Conservation (phyloP, 108 stramenopile genomes). For the Nitzschia palea region DNA sequence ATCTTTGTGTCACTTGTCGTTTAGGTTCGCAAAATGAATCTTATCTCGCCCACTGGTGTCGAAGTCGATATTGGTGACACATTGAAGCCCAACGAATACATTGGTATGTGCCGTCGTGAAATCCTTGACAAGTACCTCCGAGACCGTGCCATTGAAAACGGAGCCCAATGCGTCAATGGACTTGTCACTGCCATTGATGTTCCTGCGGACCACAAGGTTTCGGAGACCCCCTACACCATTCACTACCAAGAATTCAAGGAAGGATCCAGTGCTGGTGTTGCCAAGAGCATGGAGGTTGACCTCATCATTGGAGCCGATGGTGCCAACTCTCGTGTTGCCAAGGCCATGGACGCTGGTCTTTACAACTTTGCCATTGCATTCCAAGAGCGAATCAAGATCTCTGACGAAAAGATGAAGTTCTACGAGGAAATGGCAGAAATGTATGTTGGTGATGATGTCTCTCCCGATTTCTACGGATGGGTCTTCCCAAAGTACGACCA, state of each 20-base stretch:
- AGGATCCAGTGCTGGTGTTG: slow-evolving; percentile 67
- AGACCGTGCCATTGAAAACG: slow-evolving; percentile 94
- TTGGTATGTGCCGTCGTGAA: slow-evolving; percentile 98
- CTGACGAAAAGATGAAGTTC: slow-evolving; percentile 96
- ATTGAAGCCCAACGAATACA: slow-evolving; percentile 96
- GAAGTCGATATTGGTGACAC: slow-evolving; percentile 98
- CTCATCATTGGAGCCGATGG: slow-evolving; percentile 95
- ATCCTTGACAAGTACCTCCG: slow-evolving; percentile 96
- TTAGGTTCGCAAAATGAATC: slow-evolving; percentile 96
- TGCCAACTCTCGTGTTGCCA: slow-evolving; percentile 97
- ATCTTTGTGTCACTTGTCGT: not conserved
- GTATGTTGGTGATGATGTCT: slow-evolving; percentile 99
- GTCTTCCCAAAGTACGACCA: slow-evolving; percentile 99
- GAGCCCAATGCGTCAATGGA: slow-evolving; percentile 90
- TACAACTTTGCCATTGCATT: slow-evolving; percentile 99
- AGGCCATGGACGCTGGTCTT: slow-evolving; percentile 97
- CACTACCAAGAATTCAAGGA: slow-evolving; percentile 83
- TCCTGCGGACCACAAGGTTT: slow-evolving; percentile 81
- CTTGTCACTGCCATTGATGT: slow-evolving; percentile 93
- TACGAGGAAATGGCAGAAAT: slow-evolving; percentile 98
- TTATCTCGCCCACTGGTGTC: slow-evolving; percentile 94
- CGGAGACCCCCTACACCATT: slow-evolving; percentile 78
- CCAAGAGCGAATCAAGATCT: slow-evolving; percentile 98
- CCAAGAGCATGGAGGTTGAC: slow-evolving; percentile 88
- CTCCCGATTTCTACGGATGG: slow-evolving; percentile 99